Evolutionary conservation across 164 flowering plant genomes (phyloP), one percentile per base, ranked within the genome.

Genomic region (Buxus sempervirens): DNA sequence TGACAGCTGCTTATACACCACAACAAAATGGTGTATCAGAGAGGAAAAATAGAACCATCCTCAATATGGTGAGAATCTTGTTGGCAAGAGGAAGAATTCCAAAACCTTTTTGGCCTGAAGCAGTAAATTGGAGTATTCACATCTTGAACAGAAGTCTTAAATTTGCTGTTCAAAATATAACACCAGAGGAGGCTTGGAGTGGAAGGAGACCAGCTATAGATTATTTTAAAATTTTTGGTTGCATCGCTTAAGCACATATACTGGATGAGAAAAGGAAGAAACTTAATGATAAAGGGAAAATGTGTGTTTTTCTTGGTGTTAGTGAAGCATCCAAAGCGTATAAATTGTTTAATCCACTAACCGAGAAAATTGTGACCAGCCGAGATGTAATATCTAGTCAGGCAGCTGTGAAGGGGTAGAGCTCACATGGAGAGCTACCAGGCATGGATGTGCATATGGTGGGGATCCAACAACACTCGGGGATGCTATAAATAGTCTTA

Each of bases 11-110:
- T n/a, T n/a, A n/a, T n/a, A n/a, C n/a, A n/a, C n/a, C n/a, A n/a
- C n/a, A n/a, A n/a, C n/a, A n/a, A n/a, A n/a, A n/a, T n/a, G n/a
- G n/a, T n/a, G n/a, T n/a, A n/a, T n/a, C n/a, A n/a, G n/a, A n/a
- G n/a, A n/a, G n/a, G n/a, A n/a, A n/a, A n/a, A n/a, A n/a, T n/a
- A n/a, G n/a, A n/a, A n/a, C n/a, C n/a, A n/a, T n/a, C n/a, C n/a
- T n/a, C 4, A 63, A 63, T 16, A 49, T 49, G 68, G 68, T 65
- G 59, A 65, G 68, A 65, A 65, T 42, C 68, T 32, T 65, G 59
- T 32, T 65, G 20, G 48, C 48, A 21, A 65, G 59, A 54, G 59
- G 42, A 25, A 48, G 28, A 48, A 25, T 63, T 63, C 57, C 66
- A n/a, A 65, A 54, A 14, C 0, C 18, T 54, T 65, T 65, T 19